phyloP scores from a whole-genome alignment of 257 asterid genomes.

The Verbena officinalis region DNA sequence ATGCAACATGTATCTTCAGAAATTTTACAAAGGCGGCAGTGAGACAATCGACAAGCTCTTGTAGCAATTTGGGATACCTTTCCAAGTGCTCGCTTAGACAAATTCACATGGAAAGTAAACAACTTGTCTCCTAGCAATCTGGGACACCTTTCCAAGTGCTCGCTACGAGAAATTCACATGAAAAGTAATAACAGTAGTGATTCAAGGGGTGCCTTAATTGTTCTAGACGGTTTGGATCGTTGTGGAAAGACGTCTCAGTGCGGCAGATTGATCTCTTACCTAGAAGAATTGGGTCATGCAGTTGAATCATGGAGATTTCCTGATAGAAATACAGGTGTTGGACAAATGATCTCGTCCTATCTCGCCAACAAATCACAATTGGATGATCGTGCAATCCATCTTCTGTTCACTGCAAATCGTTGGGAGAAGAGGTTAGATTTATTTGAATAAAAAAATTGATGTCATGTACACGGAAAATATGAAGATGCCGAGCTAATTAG shows the following conservation, averaged over 20 bases:
- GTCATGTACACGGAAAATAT: slow-evolving; percentile 11
- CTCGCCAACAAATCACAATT: slow-evolving; percentile 74
- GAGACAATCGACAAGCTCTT: slow-evolving; percentile 30
- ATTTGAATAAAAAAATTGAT: not conserved
- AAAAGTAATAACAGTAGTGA: slow-evolving; percentile 45
- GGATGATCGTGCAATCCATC: slow-evolving; percentile 89
- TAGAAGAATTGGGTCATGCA: slow-evolving; percentile 65
- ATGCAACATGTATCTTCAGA: slow-evolving; percentile 27
- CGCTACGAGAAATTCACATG: slow-evolving; percentile 61
- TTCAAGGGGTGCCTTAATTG: slow-evolving; percentile 89
- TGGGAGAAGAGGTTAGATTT: slow-evolving; percentile 85
- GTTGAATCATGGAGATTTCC: slow-evolving; percentile 95
- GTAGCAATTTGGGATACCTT: slow-evolving; percentile 40
- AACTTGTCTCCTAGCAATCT: slow-evolving; percentile 32
- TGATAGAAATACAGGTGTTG: slow-evolving; percentile 86
- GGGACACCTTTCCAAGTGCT: slow-evolving; percentile 51
- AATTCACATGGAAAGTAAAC: slow-evolving; percentile 77
- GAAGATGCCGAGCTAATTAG: slow-evolving; percentile 10
- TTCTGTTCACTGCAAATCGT: slow-evolving; percentile 94
- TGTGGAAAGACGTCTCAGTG: slow-evolving; percentile 94
- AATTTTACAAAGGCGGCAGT: slow-evolving; percentile 37
- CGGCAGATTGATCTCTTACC: slow-evolving; percentile 55
- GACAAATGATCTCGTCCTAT: slow-evolving; percentile 94
- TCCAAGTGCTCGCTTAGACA: slow-evolving; percentile 52
- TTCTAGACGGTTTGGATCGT: slow-evolving; percentile 91